These are phyloP conservation scores for Mercurialis annua DNA, from an alignment of 345 rosid species.

Conservation along the genomic window DNA sequence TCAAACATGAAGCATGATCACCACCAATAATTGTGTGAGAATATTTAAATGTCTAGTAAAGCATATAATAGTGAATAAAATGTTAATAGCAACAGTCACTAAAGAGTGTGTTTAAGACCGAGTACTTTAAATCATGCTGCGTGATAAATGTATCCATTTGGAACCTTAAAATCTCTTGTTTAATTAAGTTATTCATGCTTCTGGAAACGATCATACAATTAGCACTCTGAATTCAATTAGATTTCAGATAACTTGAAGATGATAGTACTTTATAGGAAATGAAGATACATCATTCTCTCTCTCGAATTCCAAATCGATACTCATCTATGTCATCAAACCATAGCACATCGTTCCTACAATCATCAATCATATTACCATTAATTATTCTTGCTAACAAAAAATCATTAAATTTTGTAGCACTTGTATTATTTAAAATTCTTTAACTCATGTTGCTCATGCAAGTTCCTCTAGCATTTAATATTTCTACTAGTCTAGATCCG, in stretches of 20 bases:
- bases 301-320: not conserved
- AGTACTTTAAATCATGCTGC: not conserved
- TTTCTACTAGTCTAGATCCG: not conserved
- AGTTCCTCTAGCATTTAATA: not conserved
- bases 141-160: not conserved
- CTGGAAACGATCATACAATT: not conserved
- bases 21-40: not conserved
- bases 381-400: not conserved
- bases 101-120: not conserved
- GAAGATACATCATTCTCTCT: not conserved
- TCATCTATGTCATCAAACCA: not conserved
- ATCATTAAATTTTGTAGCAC: not conserved
- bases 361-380: constrained; percentile 2
- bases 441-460: not conserved
- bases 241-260: not conserved
- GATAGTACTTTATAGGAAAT: not conserved
- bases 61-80: not conserved
- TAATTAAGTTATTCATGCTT: not conserved
- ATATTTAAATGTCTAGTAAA: not conserved
- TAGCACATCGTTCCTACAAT: not conserved
- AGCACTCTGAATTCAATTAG: not conserved
- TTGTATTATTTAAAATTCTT: not conserved
- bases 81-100: not conserved
- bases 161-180: not conserved
- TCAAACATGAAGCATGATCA: constrained; percentile 6